Conservation (phyloP, 1,284 basidiomycete species). For the Apiotrichum montevideense region DNA sequence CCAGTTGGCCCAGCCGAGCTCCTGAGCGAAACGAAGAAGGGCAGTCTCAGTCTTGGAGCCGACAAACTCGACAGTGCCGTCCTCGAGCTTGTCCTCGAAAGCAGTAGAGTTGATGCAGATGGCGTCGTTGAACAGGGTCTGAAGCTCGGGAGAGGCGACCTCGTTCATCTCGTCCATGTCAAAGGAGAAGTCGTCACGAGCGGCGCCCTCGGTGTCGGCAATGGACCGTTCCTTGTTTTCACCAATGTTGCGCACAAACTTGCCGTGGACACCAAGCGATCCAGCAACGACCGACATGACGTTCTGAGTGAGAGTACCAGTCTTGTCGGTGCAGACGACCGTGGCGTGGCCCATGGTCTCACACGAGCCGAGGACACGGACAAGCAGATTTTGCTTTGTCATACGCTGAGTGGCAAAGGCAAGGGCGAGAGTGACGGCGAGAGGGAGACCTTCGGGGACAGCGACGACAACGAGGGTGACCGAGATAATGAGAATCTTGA, state of each 20-base stretch:
- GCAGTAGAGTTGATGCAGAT: conserved; percentile 94
- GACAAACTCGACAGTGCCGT: conserved; percentile 65
- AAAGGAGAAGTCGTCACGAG: conserved; percentile 67
- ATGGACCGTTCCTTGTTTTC: conserved; percentile 72
- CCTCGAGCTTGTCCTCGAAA: conserved; percentile 74
- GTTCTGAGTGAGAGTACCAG: conserved; percentile 81
- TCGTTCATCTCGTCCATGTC: conserved; percentile 66
- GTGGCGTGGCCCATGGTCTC: conserved; percentile 99
- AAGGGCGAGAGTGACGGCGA: conserved; percentile 92
- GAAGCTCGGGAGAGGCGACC: conserved; percentile 60
- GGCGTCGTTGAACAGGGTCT: conserved; percentile 70
- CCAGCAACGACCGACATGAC: conserved; percentile 94
- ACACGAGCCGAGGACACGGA: conserved; percentile 90
- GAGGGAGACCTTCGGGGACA: conserved; percentile 91
- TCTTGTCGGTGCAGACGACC: conserved; percentile 95
- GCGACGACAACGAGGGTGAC: conserved; percentile 95
- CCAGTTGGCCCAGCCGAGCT: conserved; percentile 76
- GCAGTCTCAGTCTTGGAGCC: conserved; percentile 97
- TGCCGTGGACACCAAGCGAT: conserved; percentile 84
- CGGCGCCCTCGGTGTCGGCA: conserved; percentile 52
- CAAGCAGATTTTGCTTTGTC: conserved; percentile 89
- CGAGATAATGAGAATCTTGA: conserved; percentile 47
- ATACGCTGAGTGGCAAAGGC: conserved; percentile 97
- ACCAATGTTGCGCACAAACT: conserved; percentile 76
- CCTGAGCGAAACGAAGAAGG: conserved; percentile 80